A percentile compares a stretch with the other conserved stretches of the same genome.
Evolutionary conservation across 345 rosid genomes (phyloP).

Genomic region (Cardamine resedifolia): DNA sequence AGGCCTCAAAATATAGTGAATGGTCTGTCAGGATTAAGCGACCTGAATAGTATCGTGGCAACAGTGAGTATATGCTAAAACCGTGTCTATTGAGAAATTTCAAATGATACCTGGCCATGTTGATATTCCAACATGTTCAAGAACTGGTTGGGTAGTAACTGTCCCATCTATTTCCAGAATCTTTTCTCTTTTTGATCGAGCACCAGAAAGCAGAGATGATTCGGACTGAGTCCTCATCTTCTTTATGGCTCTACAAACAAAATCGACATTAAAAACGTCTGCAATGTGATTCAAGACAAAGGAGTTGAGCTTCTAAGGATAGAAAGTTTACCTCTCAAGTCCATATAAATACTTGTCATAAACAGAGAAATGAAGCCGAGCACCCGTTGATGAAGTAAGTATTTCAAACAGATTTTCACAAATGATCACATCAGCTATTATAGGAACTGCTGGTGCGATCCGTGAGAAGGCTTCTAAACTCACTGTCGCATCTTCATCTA

Average conservation of each 20-base stretch:
- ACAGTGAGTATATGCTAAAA: constrained; percentile 3
- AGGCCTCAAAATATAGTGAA: constrained; percentile 88
- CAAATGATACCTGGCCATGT: constrained; percentile 81
- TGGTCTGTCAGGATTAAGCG: constrained; percentile 87
- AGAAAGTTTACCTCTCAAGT: constrained; percentile 64
- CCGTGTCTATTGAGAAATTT: background rate
- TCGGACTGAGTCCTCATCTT: constrained; percentile 84
- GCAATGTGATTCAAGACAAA: background rate
- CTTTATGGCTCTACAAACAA: constrained; percentile 65
- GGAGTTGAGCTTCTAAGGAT: background rate
- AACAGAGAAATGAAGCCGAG: constrained; percentile 71
- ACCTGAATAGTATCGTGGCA: constrained; percentile 49
- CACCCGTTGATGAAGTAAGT: constrained; percentile 62
- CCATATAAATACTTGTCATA: constrained; percentile 79
- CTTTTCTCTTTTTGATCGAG: constrained; percentile 73
- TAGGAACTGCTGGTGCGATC: constrained; percentile 85
- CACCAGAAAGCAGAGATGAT: constrained; percentile 70
- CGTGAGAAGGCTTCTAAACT: constrained; percentile 89
- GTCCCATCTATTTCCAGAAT: constrained; percentile 94
- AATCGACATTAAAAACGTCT: background rate
- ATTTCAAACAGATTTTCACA: constrained; percentile 85
- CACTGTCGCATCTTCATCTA: constrained; percentile 72
- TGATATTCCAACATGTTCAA: constrained; percentile 94
- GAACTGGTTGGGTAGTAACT: constrained; percentile 93
- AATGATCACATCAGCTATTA: constrained; percentile 74